Conservation (phyloP, 2,329 filamentous ascomycete genomes). For the Ilyonectria destructans region DNA sequence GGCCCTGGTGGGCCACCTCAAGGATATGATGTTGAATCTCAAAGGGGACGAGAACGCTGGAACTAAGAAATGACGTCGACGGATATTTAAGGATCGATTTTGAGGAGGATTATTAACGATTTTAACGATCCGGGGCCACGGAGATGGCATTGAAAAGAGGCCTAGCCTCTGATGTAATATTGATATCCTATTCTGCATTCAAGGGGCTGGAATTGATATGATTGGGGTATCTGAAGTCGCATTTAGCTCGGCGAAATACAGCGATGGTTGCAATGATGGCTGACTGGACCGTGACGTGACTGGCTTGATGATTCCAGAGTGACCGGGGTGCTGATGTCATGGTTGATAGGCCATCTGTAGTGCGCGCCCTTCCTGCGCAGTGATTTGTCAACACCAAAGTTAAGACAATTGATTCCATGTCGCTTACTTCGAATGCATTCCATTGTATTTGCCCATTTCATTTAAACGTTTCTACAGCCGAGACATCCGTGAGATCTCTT, state of each 20-base stretch:
- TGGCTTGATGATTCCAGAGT: neutral
- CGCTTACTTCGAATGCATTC: conserved; percentile 3
- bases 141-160: conserved; percentile 23
- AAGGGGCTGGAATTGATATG: conserved; percentile 28
- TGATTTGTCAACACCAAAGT: conserved; percentile 35
- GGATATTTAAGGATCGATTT: conserved; percentile 22
- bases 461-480: neutral
- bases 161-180: conserved; percentile 17
- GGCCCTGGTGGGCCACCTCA: conserved; percentile 50
- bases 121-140: conserved; percentile 27
- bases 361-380: conserved; percentile 23
- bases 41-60: conserved; percentile 52
- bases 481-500: neutral
- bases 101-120: conserved; percentile 33
- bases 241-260: conserved; percentile 19
- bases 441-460: neutral
- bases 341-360: conserved; percentile 17
- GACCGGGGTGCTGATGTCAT: conserved; percentile 26
- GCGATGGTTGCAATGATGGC: conserved; percentile 19
- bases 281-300: conserved; percentile 13
- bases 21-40: conserved; percentile 58
- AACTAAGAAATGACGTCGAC: conserved; percentile 9
- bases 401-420: neutral
- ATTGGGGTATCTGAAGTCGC: conserved; percentile 24
- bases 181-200: conserved; percentile 31